Base-by-base conservation (phyloP, 768 basidiomycete genomes). In the Hydnum rufescens region DNA sequence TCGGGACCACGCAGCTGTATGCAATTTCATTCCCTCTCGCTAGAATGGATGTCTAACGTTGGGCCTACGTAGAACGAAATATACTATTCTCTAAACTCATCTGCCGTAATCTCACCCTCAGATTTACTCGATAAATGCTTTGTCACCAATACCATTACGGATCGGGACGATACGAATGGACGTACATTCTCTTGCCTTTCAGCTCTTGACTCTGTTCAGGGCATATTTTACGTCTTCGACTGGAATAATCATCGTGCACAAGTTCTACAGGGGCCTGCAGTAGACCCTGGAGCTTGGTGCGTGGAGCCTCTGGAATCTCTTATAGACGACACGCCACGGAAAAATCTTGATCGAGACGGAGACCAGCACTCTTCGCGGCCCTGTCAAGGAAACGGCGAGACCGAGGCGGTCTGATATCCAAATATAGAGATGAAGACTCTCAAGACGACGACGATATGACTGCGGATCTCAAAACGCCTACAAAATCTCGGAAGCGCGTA, bases 21-120 rank as follows among this genome's bases (percentile, higher is more conserved):
- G 71, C 60, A 19, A 52, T 31, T 4, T 47, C 31, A 5, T 55
- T 42, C 13, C 19, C 43, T 29, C 13, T 52, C 22, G 19, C 31
- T 18, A 25, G 52, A 16, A n/a, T 43, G 5, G 23, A 13, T 8
- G 34, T 31, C 22, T 3, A 22, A 51, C 43, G 1, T 56, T 52
- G 22, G 18, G 3, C 13, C 23, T 39, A 5, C 42, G 36, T 51
- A 86, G 84, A 80, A 82, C 57, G 84, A 87, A 63, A 71, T 86
- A 4, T 85, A 82, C 58, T 81, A 80, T 49, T 74, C 75, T 5
- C 63, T 82, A 23, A 57, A 67, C 30, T 68, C 70, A 3, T 68
- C 66, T 42, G 74, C 67, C 23, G 65, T 72, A 36, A 58, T 82
- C 16, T 65, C 68, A 13, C 73, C 80, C 3, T 67, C 70, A 16